Percentiles rank a stretch among this genome's conserved stretches.
These are phyloP conservation scores for Bipolaris sorokiniana DNA, from an alignment of 2,329 filamentous ascomycete species.

Conservation along the genomic window DNA sequence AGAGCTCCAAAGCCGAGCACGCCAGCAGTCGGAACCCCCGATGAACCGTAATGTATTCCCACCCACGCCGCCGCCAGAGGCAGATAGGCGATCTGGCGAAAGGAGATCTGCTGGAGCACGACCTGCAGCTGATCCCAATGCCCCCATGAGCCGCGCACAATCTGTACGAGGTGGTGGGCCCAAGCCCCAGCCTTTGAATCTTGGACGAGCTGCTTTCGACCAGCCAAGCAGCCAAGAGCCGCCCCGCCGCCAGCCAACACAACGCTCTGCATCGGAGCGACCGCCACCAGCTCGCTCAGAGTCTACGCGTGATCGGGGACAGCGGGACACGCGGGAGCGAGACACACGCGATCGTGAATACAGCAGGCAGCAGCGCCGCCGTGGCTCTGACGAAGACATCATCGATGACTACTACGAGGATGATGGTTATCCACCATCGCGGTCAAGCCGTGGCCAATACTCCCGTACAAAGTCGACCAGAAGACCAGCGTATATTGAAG, in stretches of 20 bases:
- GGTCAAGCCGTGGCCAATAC: slow-evolving; percentile 36
- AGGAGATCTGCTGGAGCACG: slow-evolving; percentile 22
- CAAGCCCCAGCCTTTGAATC: slow-evolving; percentile 56
- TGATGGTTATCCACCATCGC: slow-evolving; percentile 65
- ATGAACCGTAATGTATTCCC: slow-evolving; percentile 83
- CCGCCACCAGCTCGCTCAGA: slow-evolving; percentile 48
- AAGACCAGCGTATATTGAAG: slow-evolving; percentile 73
- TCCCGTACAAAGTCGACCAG: slow-evolving; percentile 40
- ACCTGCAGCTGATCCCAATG: slow-evolving; percentile 23
- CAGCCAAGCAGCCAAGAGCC: slow-evolving; percentile 40
- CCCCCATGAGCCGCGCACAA: slow-evolving; percentile 54
- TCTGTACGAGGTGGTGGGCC: slow-evolving; percentile 57
- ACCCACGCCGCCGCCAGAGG: slow-evolving; percentile 96
- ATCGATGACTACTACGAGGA: slow-evolving; percentile 66
- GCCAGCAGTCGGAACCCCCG: slow-evolving; percentile 86
- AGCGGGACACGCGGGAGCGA: slow-evolving; percentile 13
- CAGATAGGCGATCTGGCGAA: slow-evolving; percentile 59
- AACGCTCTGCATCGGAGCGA: slow-evolving; percentile 54
- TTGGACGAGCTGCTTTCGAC: slow-evolving; percentile 57
- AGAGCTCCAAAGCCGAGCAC: slow-evolving; percentile 73
- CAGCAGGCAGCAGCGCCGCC: slow-evolving; percentile 35
- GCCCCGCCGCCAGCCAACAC: slow-evolving; percentile 46
- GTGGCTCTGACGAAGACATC: slow-evolving; percentile 56
- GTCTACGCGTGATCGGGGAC: slow-evolving; percentile 39
- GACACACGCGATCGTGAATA: slow-evolving; percentile 23